These are phyloP conservation scores for Osmanthus fragrans DNA, from an alignment of 257 asterid species.

Conservation along the genomic window DNA sequence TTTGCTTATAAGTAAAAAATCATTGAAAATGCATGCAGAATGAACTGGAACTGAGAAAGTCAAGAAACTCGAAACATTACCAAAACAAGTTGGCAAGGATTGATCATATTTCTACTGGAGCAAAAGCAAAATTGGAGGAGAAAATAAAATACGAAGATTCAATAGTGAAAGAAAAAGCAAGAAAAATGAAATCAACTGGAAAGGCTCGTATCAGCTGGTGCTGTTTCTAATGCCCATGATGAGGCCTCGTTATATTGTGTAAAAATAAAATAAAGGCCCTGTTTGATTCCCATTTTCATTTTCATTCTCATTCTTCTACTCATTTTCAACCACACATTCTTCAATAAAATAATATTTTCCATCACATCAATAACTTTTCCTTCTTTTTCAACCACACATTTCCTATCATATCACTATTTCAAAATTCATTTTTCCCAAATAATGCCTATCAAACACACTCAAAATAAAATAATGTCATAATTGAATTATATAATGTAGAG, in stretches of 20 bases:
- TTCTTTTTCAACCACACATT: too few relatives aligned
- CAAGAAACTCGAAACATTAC: slow-evolving; percentile 59
- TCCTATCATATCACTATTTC: too few relatives aligned
- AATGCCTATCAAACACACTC: too few relatives aligned
- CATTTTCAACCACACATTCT: too few relatives aligned
- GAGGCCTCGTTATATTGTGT: not conserved
- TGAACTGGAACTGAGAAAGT: slow-evolving; percentile 45
- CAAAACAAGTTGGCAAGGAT: slow-evolving; percentile 54
- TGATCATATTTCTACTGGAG: slow-evolving; percentile 49
- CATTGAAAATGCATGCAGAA: slow-evolving; percentile 32
- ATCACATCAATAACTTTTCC: too few relatives aligned
- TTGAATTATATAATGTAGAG: not conserved
- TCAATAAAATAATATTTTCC: too few relatives aligned
- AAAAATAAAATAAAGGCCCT: not conserved
- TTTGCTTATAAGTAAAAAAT: not conserved
- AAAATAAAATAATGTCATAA: not conserved
- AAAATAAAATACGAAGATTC: slow-evolving; percentile 50
- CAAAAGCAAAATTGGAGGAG: slow-evolving; percentile 53
- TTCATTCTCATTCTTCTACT: too few relatives aligned
- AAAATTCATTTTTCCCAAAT: too few relatives aligned
- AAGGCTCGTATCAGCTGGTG: slow-evolving; percentile 37
- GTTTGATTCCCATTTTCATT: too few relatives aligned
- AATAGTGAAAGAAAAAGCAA: slow-evolving; percentile 47
- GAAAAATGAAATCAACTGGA: slow-evolving; percentile 47
- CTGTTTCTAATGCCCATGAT: slow-evolving; percentile 17